phyloP scores from a whole-genome alignment of 2,329 filamentous ascomycete genomes.

The Epicoccum nigrum region DNA sequence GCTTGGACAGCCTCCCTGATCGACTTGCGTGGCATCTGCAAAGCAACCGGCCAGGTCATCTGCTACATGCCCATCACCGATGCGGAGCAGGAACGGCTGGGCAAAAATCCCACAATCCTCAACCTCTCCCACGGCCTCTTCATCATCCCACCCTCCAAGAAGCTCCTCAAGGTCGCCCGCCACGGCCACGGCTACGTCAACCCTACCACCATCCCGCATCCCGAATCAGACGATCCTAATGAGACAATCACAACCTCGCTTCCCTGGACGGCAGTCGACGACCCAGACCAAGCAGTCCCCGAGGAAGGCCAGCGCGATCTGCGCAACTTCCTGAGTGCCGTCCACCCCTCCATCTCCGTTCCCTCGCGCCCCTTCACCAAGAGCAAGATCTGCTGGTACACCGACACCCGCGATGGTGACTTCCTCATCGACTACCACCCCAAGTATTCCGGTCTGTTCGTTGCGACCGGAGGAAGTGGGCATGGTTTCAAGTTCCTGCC shows the following conservation, averaged over 20 bases:
- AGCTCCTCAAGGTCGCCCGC: constrained; percentile 56
- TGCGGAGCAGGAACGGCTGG: constrained; percentile 70
- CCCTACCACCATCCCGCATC: constrained; percentile 54
- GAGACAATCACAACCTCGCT: constrained; percentile 55
- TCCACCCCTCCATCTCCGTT: constrained; percentile 40
- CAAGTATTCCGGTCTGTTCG: constrained; percentile 57
- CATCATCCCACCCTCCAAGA: constrained; percentile 68
- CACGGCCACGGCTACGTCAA: constrained; percentile 59
- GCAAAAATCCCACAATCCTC: constrained; percentile 72
- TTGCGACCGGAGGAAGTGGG: constrained; percentile 66
- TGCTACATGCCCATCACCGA: constrained; percentile 77
- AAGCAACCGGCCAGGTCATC: constrained; percentile 82
- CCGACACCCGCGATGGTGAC: constrained; percentile 61
- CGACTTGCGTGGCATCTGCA: constrained; percentile 75
- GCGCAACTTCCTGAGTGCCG: constrained; percentile 38
- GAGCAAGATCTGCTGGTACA: constrained; percentile 63
- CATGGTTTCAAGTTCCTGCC: constrained; percentile 69
- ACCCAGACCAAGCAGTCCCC: constrained; percentile 43
- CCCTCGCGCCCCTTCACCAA: constrained; percentile 52
- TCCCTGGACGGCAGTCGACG: constrained; percentile 60
- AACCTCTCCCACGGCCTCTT: constrained; percentile 76
- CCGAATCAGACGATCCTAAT: constrained; percentile 46
- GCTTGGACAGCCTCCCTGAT: constrained; percentile 84
- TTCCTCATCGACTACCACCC: constrained; percentile 62
- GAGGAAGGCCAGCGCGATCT: constrained; percentile 40